These are phyloP conservation scores for Ceratocystis destructans DNA, from an alignment of 2,329 filamentous ascomycete genomes.

Conservation along the genomic window DNA sequence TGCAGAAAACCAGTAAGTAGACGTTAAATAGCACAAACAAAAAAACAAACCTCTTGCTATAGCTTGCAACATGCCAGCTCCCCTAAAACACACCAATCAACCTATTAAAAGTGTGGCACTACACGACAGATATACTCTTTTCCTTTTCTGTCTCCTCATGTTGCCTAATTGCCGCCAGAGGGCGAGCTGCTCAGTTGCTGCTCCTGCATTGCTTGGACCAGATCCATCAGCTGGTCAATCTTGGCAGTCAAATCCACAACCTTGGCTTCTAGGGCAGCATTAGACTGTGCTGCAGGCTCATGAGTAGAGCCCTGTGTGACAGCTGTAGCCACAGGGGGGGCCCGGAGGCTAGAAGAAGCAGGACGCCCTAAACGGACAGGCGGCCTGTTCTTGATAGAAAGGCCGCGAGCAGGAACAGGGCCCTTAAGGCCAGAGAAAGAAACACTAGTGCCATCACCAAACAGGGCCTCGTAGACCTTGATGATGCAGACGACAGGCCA, in stretches of 20 bases:
- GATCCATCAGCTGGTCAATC: constrained; percentile 43
- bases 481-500: constrained; percentile 57
- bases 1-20: no score
- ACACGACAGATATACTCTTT: background rate
- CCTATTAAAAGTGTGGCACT: background rate
- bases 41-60: no score
- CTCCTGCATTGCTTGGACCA: constrained; percentile 38
- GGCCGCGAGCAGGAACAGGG: constrained; percentile 12
- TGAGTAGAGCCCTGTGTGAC: constrained; percentile 23
- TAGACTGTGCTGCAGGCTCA: constrained; percentile 20
- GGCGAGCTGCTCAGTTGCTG: constrained; percentile 22
- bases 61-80: no score
- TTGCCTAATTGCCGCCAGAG: background rate
- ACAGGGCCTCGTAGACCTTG: constrained; percentile 48
- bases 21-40: no score
- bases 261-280: constrained; percentile 35
- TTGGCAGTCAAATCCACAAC: constrained; percentile 42
- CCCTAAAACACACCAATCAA: background rate
- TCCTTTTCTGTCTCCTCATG: background rate
- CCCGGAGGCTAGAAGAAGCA: background rate
- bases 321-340: background rate
- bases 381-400: constrained; percentile 4
- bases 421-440: constrained; percentile 39
- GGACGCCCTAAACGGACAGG: constrained; percentile 2
- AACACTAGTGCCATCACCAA: constrained; percentile 29